Conservation (phyloP, 257 asterid species). For the Avicennia marina region DNA sequence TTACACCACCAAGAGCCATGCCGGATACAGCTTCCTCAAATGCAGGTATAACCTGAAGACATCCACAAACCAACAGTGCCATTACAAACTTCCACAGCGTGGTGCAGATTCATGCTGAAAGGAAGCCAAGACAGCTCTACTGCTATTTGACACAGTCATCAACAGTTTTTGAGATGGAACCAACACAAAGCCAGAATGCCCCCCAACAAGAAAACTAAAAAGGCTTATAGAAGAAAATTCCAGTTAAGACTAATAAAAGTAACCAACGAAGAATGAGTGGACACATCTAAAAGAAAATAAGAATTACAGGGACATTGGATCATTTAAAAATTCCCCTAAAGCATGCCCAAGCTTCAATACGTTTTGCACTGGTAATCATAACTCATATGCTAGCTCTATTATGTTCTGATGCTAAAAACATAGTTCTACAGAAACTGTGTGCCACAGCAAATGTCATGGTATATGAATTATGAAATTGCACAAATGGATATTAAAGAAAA, state of each 20-base stretch:
- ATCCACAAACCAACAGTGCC: conserved; percentile 22
- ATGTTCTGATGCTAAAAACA: background rate
- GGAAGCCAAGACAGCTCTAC: background rate
- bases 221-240: background rate
- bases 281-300: too few species aligned
- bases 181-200: background rate
- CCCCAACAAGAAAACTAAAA: background rate
- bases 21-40: conserved; percentile 93
- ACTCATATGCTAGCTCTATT: background rate
- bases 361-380: background rate
- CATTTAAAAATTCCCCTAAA: background rate
- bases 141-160: too few species aligned
- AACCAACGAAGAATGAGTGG: conserved; percentile 1
- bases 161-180: too few species aligned
- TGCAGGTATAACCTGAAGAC: conserved; percentile 87
- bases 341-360: background rate
- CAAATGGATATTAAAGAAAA: background rate
- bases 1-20: conserved; percentile 84
- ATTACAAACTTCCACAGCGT: conserved; percentile 9
- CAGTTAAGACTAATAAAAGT: background rate
- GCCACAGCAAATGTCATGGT: background rate
- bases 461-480: background rate
- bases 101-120: background rate
- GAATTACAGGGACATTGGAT: background rate
- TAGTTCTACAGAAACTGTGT: background rate